phyloP scores from a whole-genome alignment of 768 basidiomycete species.

The Mrakia blollopis region DNA sequence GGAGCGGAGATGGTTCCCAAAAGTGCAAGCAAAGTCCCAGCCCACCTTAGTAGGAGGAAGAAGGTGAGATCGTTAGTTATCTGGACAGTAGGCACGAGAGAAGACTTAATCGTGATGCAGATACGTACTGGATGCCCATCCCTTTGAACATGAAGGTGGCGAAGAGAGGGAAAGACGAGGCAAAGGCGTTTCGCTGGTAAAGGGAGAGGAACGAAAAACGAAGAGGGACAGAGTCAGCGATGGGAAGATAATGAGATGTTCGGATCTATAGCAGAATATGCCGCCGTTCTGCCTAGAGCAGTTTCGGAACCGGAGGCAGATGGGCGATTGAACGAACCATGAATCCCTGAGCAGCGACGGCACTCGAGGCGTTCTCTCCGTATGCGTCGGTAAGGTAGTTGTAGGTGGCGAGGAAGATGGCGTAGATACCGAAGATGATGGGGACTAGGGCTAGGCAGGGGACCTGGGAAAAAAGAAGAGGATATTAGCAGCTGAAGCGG shows the following conservation, averaged over 20 bases:
- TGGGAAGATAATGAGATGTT: too few species aligned
- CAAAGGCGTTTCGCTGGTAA: not conserved
- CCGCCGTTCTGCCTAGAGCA: too few species aligned
- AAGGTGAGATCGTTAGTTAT: not conserved
- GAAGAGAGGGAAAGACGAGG: not conserved
- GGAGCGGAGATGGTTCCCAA: conserved; percentile 26
- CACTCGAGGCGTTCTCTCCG: conserved; percentile 24
- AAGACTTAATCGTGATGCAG: not conserved
- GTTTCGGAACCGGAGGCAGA: not conserved
- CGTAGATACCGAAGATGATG: conserved; percentile 35
- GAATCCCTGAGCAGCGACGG: conserved; percentile 28
- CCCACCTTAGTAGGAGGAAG: not conserved
- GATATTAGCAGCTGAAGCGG: too few species aligned
- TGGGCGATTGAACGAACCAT: not conserved
- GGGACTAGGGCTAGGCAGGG: conserved; percentile 35
- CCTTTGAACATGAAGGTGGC: too few species aligned
- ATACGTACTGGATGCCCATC: conserved; percentile 8
- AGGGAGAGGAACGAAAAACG: too few species aligned
- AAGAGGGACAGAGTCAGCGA: not conserved
- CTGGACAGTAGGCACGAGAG: too few species aligned
- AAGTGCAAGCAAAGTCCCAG: conserved; percentile 13
- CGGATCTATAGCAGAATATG: too few species aligned
- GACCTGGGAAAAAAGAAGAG: not conserved
- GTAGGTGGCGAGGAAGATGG: conserved; percentile 20
- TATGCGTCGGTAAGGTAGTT: conserved; percentile 29